phyloP scores from a whole-genome alignment of 768 basidiomycete species.

The Rhizopogon sp. region DNA sequence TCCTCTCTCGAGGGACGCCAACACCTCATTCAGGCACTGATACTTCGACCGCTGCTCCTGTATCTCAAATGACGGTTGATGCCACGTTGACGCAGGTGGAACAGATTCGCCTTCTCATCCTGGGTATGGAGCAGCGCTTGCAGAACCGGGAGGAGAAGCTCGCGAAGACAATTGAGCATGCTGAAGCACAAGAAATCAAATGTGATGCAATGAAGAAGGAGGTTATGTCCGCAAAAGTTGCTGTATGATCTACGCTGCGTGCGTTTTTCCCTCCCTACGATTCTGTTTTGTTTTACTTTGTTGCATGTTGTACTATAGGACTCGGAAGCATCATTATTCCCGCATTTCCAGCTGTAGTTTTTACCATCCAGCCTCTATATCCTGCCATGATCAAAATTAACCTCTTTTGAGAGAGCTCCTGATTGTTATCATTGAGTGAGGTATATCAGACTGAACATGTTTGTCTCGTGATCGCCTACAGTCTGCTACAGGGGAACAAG shows the following conservation, averaged over 20 bases:
- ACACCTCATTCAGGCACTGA: slow-evolving; percentile 9
- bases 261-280: background rate
- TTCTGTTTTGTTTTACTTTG: background rate
- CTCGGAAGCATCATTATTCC: background rate
- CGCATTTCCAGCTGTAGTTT: background rate
- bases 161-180: slow-evolving; percentile 51
- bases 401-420: too few relatives aligned
- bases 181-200: slow-evolving; percentile 51
- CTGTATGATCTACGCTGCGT: slow-evolving; percentile 7
- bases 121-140: slow-evolving; percentile 74
- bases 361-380: background rate
- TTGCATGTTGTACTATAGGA: background rate
- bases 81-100: slow-evolving; percentile 58
- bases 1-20: slow-evolving; percentile 20
- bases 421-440: too few relatives aligned
- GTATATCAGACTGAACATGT: background rate
- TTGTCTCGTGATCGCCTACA: background rate
- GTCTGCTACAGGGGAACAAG: too few relatives aligned
- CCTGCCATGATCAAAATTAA: too few relatives aligned
- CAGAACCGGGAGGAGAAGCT: slow-evolving; percentile 60
- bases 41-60: slow-evolving; percentile 6
- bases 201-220: slow-evolving; percentile 48
- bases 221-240: slow-evolving; percentile 18
- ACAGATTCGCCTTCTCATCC: slow-evolving; percentile 59
- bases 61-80: slow-evolving; percentile 26